These are phyloP conservation scores for Cenchrus purpureus DNA, from an alignment of 176 grass and related monocot genomes.

Conservation along the genomic window DNA sequence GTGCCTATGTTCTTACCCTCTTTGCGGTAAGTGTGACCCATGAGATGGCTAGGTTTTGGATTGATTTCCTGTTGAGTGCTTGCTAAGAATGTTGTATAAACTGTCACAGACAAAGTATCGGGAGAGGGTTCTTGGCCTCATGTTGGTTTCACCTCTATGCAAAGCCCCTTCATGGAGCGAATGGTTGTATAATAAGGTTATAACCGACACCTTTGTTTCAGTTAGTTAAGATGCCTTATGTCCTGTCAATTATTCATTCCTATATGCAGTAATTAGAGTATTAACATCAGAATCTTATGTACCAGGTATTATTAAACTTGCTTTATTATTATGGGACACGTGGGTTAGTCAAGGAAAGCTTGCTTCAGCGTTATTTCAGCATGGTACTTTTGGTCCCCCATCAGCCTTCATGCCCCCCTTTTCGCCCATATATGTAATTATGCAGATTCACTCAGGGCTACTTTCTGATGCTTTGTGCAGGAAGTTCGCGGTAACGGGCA, in stretches of 20 bases:
- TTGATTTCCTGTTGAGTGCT: not conserved
- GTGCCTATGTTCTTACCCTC: slow-evolving; percentile 90
- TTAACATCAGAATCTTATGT: slow-evolving; percentile 30
- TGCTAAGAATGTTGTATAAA: slow-evolving; percentile 32
- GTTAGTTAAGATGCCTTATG: not conserved
- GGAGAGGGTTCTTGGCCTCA: slow-evolving; percentile 83
- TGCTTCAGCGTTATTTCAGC: slow-evolving; percentile 97
- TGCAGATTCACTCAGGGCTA: slow-evolving; percentile 27
- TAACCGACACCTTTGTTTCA: slow-evolving; percentile 7
- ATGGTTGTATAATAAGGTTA: slow-evolving; percentile 95
- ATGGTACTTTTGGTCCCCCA: slow-evolving; percentile 51
- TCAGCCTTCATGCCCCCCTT: slow-evolving; percentile 8
- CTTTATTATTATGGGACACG: slow-evolving; percentile 94
- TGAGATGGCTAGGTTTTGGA: slow-evolving; percentile 23
- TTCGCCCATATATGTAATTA: not conserved
- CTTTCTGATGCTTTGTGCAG: slow-evolving; percentile 48
- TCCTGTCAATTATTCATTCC: slow-evolving; percentile 13
- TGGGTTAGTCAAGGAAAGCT: slow-evolving; percentile 84
- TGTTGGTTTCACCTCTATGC: slow-evolving; percentile 93
- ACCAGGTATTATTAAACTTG: slow-evolving; percentile 78
- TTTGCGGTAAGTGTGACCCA: slow-evolving; percentile 70
- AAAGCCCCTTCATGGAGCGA: slow-evolving; percentile 97
- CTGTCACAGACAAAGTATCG: slow-evolving; percentile 70
- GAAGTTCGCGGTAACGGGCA: slow-evolving; percentile 81
- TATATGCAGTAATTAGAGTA: not conserved